Conservation (phyloP, 352 stramenopile species). For the Plasmopara halstedii region DNA sequence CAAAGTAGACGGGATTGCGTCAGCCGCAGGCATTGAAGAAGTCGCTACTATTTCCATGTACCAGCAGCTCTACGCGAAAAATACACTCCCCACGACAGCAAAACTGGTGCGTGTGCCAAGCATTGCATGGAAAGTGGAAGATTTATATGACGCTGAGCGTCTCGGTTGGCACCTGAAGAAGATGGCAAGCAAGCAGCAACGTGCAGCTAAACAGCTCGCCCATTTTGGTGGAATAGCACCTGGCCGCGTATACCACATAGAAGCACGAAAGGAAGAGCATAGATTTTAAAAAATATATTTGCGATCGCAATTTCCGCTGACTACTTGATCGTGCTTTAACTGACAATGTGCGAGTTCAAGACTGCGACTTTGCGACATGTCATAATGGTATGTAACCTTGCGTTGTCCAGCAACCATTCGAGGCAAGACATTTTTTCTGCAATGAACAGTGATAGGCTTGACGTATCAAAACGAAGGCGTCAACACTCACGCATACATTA, state of each 20-base stretch:
- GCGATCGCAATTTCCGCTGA: neutral
- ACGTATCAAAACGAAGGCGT: too few species aligned
- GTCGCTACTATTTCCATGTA: slow-evolving; percentile 88
- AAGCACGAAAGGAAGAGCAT: slow-evolving; percentile 6
- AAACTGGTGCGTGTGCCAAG: slow-evolving; percentile 80
- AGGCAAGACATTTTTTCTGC: too few species aligned
- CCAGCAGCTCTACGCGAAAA: slow-evolving; percentile 72
- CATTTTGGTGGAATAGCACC: slow-evolving; percentile 38
- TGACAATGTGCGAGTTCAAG: too few species aligned
- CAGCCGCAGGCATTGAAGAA: slow-evolving; percentile 85
- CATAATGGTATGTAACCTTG: too few species aligned
- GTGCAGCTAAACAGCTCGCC: slow-evolving; percentile 69
- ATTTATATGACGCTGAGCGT: slow-evolving; percentile 54
- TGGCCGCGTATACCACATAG: slow-evolving; percentile 42
- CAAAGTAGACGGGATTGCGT: slow-evolving; percentile 28
- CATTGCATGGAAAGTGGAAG: slow-evolving; percentile 77
- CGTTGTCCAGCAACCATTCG: too few species aligned
- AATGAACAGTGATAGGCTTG: too few species aligned
- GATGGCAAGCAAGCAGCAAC: slow-evolving; percentile 90
- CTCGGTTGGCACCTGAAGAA: slow-evolving; percentile 91
- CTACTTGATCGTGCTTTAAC: too few species aligned
- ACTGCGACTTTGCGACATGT: too few species aligned
- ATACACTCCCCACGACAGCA: slow-evolving; percentile 34
- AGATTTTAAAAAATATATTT: neutral
- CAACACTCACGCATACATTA: too few species aligned